Evolutionary conservation across 2,329 filamentous ascomycete species (phyloP).

Genomic region (Fusarium pseudonygamai): DNA sequence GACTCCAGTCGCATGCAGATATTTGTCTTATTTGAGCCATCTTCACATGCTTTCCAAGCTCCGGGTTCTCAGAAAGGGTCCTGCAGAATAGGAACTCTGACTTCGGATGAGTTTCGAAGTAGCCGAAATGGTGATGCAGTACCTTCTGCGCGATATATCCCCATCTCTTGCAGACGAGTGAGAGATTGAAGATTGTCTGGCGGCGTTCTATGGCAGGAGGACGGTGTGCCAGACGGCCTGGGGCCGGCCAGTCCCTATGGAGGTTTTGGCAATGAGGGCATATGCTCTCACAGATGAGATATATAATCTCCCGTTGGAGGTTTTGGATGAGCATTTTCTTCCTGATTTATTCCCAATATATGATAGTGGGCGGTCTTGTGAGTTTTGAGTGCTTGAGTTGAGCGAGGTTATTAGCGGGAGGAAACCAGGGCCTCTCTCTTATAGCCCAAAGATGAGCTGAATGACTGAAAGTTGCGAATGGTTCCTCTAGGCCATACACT

Average conservation of each 20-base stretch:
- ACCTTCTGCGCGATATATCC: not conserved
- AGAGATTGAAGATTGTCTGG: not conserved
- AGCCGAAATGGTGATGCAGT: not conserved
- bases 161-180: not conserved
- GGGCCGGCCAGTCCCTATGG: not conserved
- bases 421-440: not conserved
- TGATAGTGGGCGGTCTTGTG: rapidly evolving
- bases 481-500: too few relatives aligned
- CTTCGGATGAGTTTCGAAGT: not conserved
- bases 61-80: not conserved
- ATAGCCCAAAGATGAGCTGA: not conserved
- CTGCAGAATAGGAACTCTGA: not conserved
- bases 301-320: not conserved
- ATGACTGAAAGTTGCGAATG: not conserved
- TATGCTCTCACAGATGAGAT: not conserved
- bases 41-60: not conserved
- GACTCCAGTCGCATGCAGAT: too few relatives aligned
- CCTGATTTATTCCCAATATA: not conserved
- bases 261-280: not conserved
- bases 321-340: not conserved
- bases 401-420: not conserved
- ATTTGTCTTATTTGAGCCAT: not conserved
- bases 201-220: not conserved
- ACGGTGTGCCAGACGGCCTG: not conserved
- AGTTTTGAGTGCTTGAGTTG: not conserved